Evolutionary conservation across 208 protist species (phyloP).

Genomic region (Crithidia fasciculata): DNA sequence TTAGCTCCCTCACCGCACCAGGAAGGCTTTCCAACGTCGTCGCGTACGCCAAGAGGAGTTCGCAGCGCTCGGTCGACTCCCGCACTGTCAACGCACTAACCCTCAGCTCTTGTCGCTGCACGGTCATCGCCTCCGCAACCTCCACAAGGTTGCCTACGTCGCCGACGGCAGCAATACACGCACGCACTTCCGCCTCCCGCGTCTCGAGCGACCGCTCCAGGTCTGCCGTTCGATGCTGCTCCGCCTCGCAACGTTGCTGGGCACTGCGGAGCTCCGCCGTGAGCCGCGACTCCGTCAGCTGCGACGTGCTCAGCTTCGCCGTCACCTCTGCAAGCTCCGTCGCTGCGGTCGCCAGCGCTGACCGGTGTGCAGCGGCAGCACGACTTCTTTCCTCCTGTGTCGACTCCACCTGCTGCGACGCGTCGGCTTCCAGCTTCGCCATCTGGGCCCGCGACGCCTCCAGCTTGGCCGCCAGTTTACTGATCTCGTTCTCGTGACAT

Average conservation of each 20-base stretch:
- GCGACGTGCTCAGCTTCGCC: background rate
- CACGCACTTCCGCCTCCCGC: background rate
- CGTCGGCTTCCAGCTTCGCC: background rate
- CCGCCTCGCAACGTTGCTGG: background rate
- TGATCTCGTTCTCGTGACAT: background rate
- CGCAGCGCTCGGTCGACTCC: constrained; percentile 13
- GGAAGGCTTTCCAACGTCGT: background rate
- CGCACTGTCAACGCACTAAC: constrained; percentile 7
- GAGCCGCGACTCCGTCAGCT: background rate
- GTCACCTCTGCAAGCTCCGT: background rate
- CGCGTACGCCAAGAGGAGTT: constrained; percentile 22
- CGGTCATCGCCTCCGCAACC: background rate
- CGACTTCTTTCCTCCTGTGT: background rate
- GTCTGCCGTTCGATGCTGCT: background rate
- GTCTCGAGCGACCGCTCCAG: background rate
- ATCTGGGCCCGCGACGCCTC: background rate
- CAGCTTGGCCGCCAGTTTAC: background rate
- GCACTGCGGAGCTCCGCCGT: background rate
- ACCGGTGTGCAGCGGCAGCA: background rate
- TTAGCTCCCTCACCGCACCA: background rate
- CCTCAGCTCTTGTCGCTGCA: constrained; percentile 2
- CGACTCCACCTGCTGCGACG: background rate
- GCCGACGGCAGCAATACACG: constrained; percentile 9
- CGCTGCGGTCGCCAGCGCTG: background rate
- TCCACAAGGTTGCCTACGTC: background rate